Evolutionary conservation across 768 basidiomycete species (phyloP).

Genomic region (Pulveroboletus sp.): DNA sequence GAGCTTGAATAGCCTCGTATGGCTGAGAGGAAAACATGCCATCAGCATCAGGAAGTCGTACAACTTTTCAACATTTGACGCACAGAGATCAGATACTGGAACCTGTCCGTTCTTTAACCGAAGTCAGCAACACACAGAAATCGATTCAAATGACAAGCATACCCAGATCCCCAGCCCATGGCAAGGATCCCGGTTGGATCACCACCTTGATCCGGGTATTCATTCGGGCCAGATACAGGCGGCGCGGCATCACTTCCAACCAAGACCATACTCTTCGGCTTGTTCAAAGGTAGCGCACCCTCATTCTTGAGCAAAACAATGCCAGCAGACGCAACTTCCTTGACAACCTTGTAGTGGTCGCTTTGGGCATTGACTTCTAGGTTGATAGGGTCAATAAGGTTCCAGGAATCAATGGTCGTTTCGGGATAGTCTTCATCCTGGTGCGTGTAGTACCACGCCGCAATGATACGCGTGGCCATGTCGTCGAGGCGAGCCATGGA

Average conservation of each 20-base stretch:
- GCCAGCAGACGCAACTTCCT: conserved; percentile 63
- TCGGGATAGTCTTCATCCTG: conserved; percentile 32
- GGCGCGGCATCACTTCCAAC: conserved; percentile 69
- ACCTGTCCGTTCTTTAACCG: conserved; percentile 54
- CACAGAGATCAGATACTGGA: conserved; percentile 77
- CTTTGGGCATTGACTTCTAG: conserved; percentile 55
- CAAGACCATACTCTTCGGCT: conserved; percentile 56
- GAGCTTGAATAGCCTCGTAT: conserved; percentile 73
- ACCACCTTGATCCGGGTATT: conserved; percentile 60
- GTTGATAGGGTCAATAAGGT: conserved; percentile 28
- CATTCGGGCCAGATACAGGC: conserved; percentile 64
- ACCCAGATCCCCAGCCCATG: conserved; percentile 92
- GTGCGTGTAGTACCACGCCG: conserved; percentile 50
- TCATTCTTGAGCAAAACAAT: conserved; percentile 71
- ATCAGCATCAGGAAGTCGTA: background rate
- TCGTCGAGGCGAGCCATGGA: conserved; percentile 60
- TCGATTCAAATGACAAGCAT: conserved; percentile 2
- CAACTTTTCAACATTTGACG: conserved; percentile 18
- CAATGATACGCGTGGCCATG: conserved; percentile 69
- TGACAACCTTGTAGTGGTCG: conserved; percentile 49
- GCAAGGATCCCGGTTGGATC: conserved; percentile 68
- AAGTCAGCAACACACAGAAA: background rate
- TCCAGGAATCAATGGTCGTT: conserved; percentile 27
- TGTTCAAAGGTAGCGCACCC: conserved; percentile 55
- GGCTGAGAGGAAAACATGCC: conserved; percentile 42